Evolutionary conservation across 495 filamentous ascomycete species (phyloP).

Genomic region (Aspergillus carlsbadensis): DNA sequence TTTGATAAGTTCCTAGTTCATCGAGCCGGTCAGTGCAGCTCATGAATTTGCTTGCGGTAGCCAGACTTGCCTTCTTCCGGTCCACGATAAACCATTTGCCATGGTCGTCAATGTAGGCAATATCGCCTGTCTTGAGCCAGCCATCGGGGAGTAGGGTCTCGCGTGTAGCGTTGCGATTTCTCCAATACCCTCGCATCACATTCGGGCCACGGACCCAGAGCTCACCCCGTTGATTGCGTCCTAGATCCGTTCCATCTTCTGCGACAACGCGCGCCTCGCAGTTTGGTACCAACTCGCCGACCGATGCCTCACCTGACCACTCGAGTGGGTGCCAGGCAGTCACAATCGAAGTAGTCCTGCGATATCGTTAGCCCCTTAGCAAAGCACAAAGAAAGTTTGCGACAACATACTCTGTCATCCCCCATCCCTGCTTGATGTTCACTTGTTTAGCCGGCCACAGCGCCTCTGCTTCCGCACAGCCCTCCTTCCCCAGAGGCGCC

Average conservation of each 20-base stretch:
- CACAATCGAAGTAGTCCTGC: conserved; percentile 62
- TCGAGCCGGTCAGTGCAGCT: conserved; percentile 18
- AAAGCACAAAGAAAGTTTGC: no score
- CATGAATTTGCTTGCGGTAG: neutral
- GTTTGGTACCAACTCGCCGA: conserved; percentile 71
- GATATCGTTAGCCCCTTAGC: conserved; percentile 1
- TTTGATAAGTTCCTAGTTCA: conserved; percentile 72
- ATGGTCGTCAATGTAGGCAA: conserved; percentile 59
- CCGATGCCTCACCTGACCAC: conserved; percentile 38
- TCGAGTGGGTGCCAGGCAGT: conserved; percentile 58
- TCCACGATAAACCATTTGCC: conserved; percentile 75
- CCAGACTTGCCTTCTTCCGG: conserved; percentile 58
- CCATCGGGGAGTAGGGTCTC: conserved; percentile 58
- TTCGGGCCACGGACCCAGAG: conserved; percentile 66
- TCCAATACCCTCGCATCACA: conserved; percentile 73
- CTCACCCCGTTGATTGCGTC: conserved; percentile 56
- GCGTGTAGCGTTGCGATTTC: conserved; percentile 64
- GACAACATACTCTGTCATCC: conserved; percentile 74
- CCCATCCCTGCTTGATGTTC: conserved; percentile 77
- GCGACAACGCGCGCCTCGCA: conserved; percentile 61
- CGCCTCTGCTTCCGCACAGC: conserved; percentile 56
- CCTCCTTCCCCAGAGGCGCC: conserved; percentile 63
- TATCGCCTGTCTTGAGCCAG: conserved; percentile 80
- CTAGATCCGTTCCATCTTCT: conserved; percentile 45
- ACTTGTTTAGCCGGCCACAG: conserved; percentile 55